Evolutionary conservation across 768 basidiomycete genomes (phyloP).

Genomic region (Termitomyces sp.): DNA sequence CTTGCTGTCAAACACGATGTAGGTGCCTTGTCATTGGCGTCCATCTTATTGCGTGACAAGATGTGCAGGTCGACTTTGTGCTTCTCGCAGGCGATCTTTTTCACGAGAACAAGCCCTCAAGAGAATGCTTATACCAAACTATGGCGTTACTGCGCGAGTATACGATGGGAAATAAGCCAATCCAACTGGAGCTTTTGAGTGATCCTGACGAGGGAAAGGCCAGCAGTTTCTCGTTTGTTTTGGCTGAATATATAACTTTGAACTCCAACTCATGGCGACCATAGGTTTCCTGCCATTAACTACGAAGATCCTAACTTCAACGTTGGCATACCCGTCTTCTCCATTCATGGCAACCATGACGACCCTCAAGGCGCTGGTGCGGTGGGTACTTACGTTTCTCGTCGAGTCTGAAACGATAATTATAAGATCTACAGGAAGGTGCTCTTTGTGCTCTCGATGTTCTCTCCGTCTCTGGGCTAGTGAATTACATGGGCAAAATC

Average conservation of each 20-base stretch:
- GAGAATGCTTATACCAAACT: constrained; percentile 85
- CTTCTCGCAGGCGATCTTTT: constrained; percentile 95
- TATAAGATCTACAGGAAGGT: constrained; percentile 62
- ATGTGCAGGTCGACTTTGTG: constrained; percentile 84
- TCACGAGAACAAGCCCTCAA: constrained; percentile 94
- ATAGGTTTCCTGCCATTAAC: constrained; percentile 92
- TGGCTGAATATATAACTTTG: not conserved
- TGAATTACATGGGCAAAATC: constrained; percentile 98
- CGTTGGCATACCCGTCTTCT: constrained; percentile 94
- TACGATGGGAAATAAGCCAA: constrained; percentile 82
- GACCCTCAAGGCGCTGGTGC: constrained; percentile 96
- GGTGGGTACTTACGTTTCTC: constrained; percentile 39
- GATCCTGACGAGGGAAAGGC: constrained; percentile 91
- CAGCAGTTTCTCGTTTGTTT: constrained; percentile 75
- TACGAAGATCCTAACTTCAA: constrained; percentile 98
- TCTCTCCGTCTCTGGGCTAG: constrained; percentile 86
- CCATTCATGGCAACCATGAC: constrained; percentile 99
- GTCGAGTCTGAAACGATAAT: not conserved
- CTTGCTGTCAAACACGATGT: constrained; percentile 87
- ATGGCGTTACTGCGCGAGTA: constrained; percentile 89
- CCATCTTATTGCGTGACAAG: constrained; percentile 6
- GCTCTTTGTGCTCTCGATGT: constrained; percentile 95
- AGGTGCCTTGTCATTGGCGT: constrained; percentile 19
- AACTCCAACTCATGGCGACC: not conserved
- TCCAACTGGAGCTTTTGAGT: constrained; percentile 89